These are phyloP conservation scores for Aspergillus chevalieri DNA, from an alignment of 2,329 filamentous ascomycete genomes.

Conservation along the genomic window DNA sequence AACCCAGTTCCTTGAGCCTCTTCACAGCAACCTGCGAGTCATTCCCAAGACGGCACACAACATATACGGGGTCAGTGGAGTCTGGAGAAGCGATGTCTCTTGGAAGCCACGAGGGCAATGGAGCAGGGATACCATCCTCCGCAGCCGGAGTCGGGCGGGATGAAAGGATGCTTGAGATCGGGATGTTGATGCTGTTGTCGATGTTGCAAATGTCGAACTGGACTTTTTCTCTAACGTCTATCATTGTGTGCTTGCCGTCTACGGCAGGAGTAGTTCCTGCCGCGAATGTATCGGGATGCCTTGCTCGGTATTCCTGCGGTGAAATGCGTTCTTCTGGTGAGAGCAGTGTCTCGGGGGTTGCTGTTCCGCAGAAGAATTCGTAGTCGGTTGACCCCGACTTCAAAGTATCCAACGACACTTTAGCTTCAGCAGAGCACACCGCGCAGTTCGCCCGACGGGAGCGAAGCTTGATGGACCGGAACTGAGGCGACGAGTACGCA, in stretches of 20 bases:
- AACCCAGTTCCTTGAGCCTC: slow-evolving; percentile 34
- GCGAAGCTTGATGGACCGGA: slow-evolving; percentile 70
- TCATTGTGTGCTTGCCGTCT: slow-evolving; percentile 49
- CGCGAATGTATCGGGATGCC: neutral
- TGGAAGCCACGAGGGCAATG: slow-evolving; percentile 23
- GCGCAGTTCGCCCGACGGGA: slow-evolving; percentile 64
- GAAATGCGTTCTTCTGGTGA: slow-evolving; percentile 61
- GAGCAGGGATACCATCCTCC: neutral
- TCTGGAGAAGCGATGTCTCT: slow-evolving; percentile 15
- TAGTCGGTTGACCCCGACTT: slow-evolving; percentile 69
- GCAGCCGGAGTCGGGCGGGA: slow-evolving; percentile 7
- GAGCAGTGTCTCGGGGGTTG: slow-evolving; percentile 52
- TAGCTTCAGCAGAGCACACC: slow-evolving; percentile 62
- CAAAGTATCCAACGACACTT: slow-evolving; percentile 59
- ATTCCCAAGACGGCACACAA: slow-evolving; percentile 45
- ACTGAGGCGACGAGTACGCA: slow-evolving; percentile 44
- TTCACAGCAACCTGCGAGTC: slow-evolving; percentile 43
- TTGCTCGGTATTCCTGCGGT: slow-evolving; percentile 50
- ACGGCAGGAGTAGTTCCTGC: slow-evolving; percentile 1
- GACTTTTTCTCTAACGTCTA: slow-evolving; percentile 80
- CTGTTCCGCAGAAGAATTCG: slow-evolving; percentile 72
- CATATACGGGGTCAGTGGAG: slow-evolving; percentile 32
- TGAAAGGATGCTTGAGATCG: slow-evolving; percentile 38
- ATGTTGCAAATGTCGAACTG: slow-evolving; percentile 78
- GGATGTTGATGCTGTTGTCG: slow-evolving; percentile 62